phyloP scores from a whole-genome alignment of 2,329 filamentous ascomycete species.

The Colletotrichum sp. region DNA sequence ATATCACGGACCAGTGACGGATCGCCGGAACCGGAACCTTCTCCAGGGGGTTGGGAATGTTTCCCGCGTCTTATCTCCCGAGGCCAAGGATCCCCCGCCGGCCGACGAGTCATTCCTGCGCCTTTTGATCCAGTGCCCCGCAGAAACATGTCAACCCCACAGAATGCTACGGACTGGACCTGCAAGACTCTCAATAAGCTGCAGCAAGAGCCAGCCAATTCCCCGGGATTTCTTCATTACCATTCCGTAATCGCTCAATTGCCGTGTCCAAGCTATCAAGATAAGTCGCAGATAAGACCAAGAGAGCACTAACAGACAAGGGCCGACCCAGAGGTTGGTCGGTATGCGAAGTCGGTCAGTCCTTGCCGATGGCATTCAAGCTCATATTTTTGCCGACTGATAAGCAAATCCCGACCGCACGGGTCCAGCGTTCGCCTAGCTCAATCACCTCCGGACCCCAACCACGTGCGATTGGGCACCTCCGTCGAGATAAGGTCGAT shows the following conservation, averaged over 20 bases:
- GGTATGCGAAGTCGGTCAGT: not conserved
- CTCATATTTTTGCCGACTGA: not conserved
- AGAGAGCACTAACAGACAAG: not conserved
- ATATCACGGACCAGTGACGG: not conserved
- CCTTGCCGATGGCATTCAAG: not conserved
- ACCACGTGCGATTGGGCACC: not conserved
- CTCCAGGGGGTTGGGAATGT: not conserved
- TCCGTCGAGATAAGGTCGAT: not conserved
- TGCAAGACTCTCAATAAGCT: not conserved
- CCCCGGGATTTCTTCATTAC: not conserved
- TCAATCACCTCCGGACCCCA: not conserved
- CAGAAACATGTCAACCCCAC: conserved; percentile 4
- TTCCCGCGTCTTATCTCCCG: conserved; percentile 13
- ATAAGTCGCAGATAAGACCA: conserved; percentile 4
- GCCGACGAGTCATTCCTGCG: not conserved
- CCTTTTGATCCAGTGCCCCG: conserved; percentile 1
- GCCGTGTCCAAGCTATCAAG: not conserved
- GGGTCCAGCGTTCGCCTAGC: not conserved
- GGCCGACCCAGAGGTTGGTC: not conserved
- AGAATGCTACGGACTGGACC: not conserved
- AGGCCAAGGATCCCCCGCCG: not conserved
- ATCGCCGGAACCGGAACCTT: conserved; percentile 20
- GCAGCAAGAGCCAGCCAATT: not conserved
- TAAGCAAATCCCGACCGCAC: conserved; percentile 2
- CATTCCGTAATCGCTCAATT: not conserved